phyloP scores from a whole-genome alignment of 352 stramenopile genomes.

The Phytophthora vignae region DNA sequence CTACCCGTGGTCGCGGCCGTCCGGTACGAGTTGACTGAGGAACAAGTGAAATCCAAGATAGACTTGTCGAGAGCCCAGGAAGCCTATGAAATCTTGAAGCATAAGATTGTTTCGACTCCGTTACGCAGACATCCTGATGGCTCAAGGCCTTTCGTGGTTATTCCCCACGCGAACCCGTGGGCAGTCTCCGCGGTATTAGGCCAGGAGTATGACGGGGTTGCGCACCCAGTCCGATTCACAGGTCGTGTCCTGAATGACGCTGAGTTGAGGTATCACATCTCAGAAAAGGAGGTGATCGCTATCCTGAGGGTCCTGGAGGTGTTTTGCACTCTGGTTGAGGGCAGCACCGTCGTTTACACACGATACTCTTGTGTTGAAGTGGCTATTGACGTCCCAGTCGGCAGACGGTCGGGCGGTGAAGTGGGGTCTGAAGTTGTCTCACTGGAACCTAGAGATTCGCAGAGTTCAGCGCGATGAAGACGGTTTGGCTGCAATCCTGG shows the following conservation, averaged over 20 bases:
- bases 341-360: neutral
- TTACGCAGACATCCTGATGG: too few relatives aligned
- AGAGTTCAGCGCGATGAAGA: neutral
- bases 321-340: neutral
- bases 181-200: too few relatives aligned
- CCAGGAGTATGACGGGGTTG: too few relatives aligned
- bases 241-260: slow-evolving; percentile 6
- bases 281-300: slow-evolving; percentile 11
- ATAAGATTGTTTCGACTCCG: too few relatives aligned
- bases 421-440: neutral
- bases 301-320: neutral
- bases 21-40: too few relatives aligned
- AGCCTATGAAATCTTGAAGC: too few relatives aligned
- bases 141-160: too few relatives aligned
- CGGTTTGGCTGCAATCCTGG: neutral
- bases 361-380: slow-evolving; percentile 1
- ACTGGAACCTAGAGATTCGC: neutral
- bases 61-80: too few relatives aligned
- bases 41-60: too few relatives aligned
- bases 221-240: too few relatives aligned
- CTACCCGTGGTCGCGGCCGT: too few relatives aligned
- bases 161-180: too few relatives aligned
- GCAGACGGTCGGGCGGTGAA: slow-evolving; percentile 3
- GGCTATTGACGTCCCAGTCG: slow-evolving; percentile 5
- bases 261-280: neutral